These are phyloP conservation scores for Fraxinus velutina DNA, from an alignment of 305 asterid genomes.

Conservation along the genomic window DNA sequence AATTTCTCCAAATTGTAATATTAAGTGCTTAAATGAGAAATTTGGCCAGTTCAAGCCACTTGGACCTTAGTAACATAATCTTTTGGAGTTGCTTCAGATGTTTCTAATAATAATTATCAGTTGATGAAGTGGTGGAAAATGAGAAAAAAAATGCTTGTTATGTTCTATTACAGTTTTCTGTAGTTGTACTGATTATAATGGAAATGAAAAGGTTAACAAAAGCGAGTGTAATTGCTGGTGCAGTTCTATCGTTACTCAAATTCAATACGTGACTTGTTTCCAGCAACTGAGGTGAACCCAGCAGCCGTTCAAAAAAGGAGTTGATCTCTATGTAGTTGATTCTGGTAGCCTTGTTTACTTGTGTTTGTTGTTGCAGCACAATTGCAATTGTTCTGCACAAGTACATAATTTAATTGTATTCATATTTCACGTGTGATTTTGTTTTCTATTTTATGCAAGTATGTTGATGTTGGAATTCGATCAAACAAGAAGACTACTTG, in stretches of 20 bases:
- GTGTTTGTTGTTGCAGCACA: neutral
- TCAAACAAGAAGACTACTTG: neutral
- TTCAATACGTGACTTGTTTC: constrained; percentile 38
- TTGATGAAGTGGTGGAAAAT: neutral
- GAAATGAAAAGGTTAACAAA: neutral
- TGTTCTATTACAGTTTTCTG: neutral
- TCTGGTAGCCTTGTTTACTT: neutral
- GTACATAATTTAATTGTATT: neutral
- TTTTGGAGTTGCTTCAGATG: neutral
- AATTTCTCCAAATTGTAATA: neutral
- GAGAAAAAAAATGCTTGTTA: neutral
- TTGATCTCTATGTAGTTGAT: neutral
- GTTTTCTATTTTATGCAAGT: neutral
- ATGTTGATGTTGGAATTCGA: neutral
- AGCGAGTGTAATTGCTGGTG: constrained; percentile 19
- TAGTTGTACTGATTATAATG: neutral
- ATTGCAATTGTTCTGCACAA: neutral
- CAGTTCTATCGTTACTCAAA: constrained; percentile 58
- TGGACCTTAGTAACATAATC: neutral
- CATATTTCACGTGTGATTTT: neutral
- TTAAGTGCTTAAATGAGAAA: neutral
- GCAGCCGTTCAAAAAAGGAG: constrained; percentile 1
- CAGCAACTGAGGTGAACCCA: constrained; percentile 21
- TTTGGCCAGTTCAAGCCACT: neutral
- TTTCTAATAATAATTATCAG: neutral